A percentile compares a stretch with the other conserved stretches of the same genome.
These are phyloP conservation scores for Naegleria gruberi DNA, from an alignment of 208 protist genomes.

Conservation along the genomic window DNA sequence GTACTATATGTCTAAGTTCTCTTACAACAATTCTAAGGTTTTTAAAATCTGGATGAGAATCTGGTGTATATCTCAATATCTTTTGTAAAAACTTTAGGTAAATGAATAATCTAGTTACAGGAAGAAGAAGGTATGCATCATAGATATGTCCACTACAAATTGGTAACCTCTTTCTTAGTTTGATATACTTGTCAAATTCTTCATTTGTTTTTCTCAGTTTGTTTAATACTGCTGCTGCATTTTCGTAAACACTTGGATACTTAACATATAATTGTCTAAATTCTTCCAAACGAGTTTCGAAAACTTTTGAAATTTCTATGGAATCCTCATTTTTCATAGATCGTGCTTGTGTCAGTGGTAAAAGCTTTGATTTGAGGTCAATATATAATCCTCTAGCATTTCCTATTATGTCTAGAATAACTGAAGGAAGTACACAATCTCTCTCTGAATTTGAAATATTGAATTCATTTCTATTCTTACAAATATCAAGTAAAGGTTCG, in stretches of 20 bases:
- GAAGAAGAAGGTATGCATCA: neutral
- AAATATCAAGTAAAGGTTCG: neutral
- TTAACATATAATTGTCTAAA: neutral
- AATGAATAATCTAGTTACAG: neutral
- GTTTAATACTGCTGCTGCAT: neutral
- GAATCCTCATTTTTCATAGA: neutral
- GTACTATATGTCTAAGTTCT: neutral
- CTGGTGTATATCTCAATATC: neutral
- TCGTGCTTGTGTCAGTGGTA: neutral
- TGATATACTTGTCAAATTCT: slow-evolving; percentile 2
- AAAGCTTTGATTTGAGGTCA: neutral
- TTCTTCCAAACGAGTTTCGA: neutral
- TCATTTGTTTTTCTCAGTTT: neutral
- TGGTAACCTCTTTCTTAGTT: neutral
- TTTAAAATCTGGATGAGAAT: neutral
- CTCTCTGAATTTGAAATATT: neutral
- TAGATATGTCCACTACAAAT: neutral
- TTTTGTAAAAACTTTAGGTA: slow-evolving; percentile 13
- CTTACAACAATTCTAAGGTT: neutral
- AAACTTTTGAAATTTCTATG: neutral
- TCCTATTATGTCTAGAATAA: neutral
- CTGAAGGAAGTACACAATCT: neutral
- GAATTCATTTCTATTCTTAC: neutral
- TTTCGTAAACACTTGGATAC: neutral
- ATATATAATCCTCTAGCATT: neutral